Conservation (phyloP, 208 protist genomes). For the Crithidia mellificae region DNA sequence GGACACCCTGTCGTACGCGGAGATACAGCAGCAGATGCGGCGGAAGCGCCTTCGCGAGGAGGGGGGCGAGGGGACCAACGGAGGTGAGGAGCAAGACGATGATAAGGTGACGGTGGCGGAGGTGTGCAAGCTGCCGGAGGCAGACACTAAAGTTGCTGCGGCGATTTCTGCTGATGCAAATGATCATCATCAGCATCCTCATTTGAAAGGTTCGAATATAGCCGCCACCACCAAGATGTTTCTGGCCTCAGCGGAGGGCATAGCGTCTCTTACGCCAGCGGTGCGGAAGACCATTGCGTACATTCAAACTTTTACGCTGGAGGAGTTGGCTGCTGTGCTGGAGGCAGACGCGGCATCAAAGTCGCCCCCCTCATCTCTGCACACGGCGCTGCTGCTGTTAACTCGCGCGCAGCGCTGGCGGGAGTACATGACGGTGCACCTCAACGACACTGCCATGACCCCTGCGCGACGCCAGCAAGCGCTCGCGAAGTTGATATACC, state of each 20-base stretch:
- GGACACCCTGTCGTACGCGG: too few relatives aligned
- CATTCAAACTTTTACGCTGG: conserved; percentile 16
- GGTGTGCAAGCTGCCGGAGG: neutral
- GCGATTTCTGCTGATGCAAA: too few relatives aligned
- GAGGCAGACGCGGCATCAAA: conserved; percentile 11
- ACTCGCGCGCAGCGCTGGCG: conserved; percentile 28
- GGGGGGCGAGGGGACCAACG: neutral
- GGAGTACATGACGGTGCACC: conserved; percentile 22
- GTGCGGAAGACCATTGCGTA: conserved; percentile 18
- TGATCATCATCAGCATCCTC: too few relatives aligned
- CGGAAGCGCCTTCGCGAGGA: neutral
- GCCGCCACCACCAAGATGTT: too few relatives aligned
- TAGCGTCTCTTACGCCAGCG: neutral
- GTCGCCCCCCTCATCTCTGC: conserved; percentile 23
- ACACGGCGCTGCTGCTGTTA: conserved; percentile 28
- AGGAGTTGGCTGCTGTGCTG: conserved; percentile 25
- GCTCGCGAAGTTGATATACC: conserved; percentile 20
- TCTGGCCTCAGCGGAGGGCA: too few relatives aligned
- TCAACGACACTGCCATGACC: conserved; percentile 9
- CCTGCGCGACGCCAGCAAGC: conserved; percentile 16
- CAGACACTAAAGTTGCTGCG: neutral
- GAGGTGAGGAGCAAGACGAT: neutral
- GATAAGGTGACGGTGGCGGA: conserved; percentile 9
- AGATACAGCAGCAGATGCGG: too few relatives aligned
- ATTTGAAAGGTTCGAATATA: too few relatives aligned